A percentile compares a stretch with the other conserved stretches of the same genome.
Evolutionary conservation across 78 protist species (phyloP).

Genomic region (Pirum gemmata): DNA sequence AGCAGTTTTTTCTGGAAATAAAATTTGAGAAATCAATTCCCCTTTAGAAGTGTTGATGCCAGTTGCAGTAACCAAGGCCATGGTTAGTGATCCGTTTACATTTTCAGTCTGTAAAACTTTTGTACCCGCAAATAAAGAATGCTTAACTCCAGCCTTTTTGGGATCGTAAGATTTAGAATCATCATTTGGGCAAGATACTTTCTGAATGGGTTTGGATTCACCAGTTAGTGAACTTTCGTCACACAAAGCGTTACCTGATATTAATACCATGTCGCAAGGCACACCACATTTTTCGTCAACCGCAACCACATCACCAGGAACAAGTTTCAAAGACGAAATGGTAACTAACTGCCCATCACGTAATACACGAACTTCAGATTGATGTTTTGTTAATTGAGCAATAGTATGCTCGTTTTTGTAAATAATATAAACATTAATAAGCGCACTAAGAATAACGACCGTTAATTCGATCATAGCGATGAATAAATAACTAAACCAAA

Average conservation of each 20-base stretch:
- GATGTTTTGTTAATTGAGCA: not conserved
- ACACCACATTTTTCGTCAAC: not conserved
- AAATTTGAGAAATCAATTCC: not conserved
- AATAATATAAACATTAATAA: not conserved
- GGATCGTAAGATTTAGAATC: not conserved
- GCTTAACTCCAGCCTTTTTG: not conserved
- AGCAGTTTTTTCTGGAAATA: not conserved
- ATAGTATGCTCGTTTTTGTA: not conserved
- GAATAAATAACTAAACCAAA: not conserved
- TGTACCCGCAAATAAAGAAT: not conserved
- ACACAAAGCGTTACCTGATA: not conserved
- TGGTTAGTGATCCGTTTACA: not conserved
- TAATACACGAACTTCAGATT: not conserved
- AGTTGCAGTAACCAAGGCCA: not conserved
- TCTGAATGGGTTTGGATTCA: conserved; percentile 1
- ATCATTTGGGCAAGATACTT: not conserved
- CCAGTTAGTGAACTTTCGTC: not conserved
- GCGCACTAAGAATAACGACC: not conserved
- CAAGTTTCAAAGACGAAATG: not conserved
- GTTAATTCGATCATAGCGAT: not conserved
- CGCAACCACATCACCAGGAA: not conserved
- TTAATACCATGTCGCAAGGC: conserved; percentile 5
- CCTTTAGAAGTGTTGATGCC: not conserved
- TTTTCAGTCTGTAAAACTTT: not conserved
- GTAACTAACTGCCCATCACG: not conserved